phyloP scores from a whole-genome alignment of 2,329 filamentous ascomycete genomes.

The Lasiodiplodia sp. region DNA sequence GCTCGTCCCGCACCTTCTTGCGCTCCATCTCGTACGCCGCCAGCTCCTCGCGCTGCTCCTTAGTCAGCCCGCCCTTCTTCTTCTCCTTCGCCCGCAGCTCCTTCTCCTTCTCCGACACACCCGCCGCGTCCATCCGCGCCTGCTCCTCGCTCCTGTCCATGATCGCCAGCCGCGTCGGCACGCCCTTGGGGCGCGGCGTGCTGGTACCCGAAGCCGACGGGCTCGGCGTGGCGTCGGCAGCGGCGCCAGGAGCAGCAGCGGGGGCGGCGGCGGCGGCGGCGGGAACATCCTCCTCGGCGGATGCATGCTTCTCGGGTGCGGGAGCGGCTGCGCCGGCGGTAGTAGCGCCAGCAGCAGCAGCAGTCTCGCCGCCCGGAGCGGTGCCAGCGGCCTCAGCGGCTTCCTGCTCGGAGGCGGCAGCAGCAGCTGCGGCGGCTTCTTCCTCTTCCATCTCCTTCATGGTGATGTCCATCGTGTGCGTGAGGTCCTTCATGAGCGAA shows the following conservation, averaged over 20 bases:
- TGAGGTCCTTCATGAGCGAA: constrained; percentile 97
- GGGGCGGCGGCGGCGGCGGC: not conserved
- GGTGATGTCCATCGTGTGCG: constrained; percentile 97
- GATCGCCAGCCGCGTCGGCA: constrained; percentile 83
- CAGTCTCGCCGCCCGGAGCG: constrained; percentile 46
- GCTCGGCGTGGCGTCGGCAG: constrained; percentile 35
- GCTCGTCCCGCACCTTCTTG: constrained; percentile 82
- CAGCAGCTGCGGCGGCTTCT: constrained; percentile 62
- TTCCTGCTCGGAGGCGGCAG: constrained; percentile 59
- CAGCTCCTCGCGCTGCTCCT: constrained; percentile 93
- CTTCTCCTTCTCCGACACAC: constrained; percentile 75
- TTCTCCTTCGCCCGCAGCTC: constrained; percentile 81
- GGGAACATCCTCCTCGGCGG: constrained; percentile 37
- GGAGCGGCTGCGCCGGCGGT: constrained; percentile 47
- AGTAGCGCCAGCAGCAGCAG: constrained; percentile 51
- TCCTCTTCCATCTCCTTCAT: constrained; percentile 81
- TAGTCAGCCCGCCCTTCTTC: constrained; percentile 85
- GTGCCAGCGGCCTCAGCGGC: constrained; percentile 36
- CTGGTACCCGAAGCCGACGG: constrained; percentile 51
- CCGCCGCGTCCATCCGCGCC: constrained; percentile 68
- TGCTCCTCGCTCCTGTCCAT: constrained; percentile 89
- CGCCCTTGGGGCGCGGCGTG: constrained; percentile 55
- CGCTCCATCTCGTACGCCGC: constrained; percentile 89
- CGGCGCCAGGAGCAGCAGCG: constrained; percentile 42
- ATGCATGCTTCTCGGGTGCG: constrained; percentile 37